A percentile compares a stretch with the other conserved stretches of the same genome.
Evolutionary conservation across 306 rosid species (phyloP).

Genomic region (Glycyrrhiza uralensis): DNA sequence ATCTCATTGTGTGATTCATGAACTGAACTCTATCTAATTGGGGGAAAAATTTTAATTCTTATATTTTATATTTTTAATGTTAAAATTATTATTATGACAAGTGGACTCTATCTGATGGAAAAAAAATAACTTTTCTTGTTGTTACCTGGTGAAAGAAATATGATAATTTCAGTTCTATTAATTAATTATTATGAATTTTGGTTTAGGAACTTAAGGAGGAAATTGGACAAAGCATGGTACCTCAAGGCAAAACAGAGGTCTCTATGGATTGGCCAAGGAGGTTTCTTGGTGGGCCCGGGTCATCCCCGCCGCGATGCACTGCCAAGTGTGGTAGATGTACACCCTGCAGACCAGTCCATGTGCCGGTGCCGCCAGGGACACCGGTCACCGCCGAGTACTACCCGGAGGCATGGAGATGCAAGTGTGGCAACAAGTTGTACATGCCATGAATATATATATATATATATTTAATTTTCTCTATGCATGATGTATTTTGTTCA

Average conservation of each 20-base stretch:
- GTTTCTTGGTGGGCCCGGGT: constrained; percentile 67
- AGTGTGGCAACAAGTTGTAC: constrained; percentile 85
- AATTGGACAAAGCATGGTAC: constrained; percentile 5
- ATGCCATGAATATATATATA: constrained; percentile 66
- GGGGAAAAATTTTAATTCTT: too few species aligned
- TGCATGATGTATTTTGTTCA: constrained; percentile 16
- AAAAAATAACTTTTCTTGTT: too few species aligned
- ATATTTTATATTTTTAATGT: too few species aligned
- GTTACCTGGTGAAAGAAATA: too few species aligned
- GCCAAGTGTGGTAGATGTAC: constrained; percentile 77
- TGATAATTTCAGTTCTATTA: background rate
- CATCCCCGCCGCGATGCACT: constrained; percentile 76
- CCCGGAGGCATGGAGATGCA: constrained; percentile 99
- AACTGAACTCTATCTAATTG: too few species aligned
- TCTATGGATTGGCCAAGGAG: constrained; percentile 42
- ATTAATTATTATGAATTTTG: background rate
- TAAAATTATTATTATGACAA: too few species aligned
- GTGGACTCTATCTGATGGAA: too few species aligned
- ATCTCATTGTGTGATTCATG: background rate
- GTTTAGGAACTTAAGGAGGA: constrained; percentile 14
- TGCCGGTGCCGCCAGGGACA: constrained; percentile 83
- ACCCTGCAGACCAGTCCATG: constrained; percentile 85
- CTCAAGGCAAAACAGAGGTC: background rate
- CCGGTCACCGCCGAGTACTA: constrained; percentile 87
- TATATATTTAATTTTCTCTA: background rate